Evolutionary conservation across 179 eudicot species (phyloP).

Genomic region (Drosera spatulata): DNA sequence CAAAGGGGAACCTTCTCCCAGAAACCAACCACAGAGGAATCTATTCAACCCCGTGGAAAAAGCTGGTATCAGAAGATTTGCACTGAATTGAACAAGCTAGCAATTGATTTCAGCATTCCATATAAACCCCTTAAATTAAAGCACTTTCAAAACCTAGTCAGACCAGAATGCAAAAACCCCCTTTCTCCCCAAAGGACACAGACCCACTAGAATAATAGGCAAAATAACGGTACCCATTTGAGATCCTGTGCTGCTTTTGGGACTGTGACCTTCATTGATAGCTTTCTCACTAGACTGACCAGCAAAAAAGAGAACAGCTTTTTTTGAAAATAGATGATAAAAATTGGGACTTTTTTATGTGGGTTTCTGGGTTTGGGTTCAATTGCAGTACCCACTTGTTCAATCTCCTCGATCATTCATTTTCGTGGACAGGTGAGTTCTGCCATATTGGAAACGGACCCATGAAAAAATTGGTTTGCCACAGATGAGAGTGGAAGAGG

Average conservation of each 20-base stretch:
- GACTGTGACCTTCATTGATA: constrained; percentile 24
- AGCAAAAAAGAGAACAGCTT: not conserved
- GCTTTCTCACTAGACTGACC: constrained; percentile 1
- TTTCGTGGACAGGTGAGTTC: too few species aligned
- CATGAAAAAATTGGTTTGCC: too few species aligned
- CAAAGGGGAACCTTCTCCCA: constrained; percentile 6
- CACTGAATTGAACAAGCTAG: constrained; percentile 22
- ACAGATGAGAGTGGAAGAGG: too few species aligned
- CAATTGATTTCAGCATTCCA: constrained; percentile 21
- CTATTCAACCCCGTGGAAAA: constrained; percentile 10
- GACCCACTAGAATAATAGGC: constrained; percentile 4
- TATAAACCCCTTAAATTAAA: constrained; percentile 7
- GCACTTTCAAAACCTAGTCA: constrained; percentile 5
- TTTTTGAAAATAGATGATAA: not conserved
- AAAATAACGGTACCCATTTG: constrained; percentile 30
- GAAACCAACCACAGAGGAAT: constrained; percentile 16
- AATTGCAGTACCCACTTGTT: too few species aligned
- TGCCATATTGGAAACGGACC: too few species aligned
- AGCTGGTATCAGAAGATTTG: constrained; percentile 4
- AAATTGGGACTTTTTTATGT: too few species aligned
- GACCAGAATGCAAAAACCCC: too few species aligned
- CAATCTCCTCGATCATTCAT: too few species aligned
- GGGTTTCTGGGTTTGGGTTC: too few species aligned
- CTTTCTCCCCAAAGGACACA: not conserved
- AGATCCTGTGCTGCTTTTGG: constrained; percentile 26